Conservation (phyloP, 2,329 filamentous ascomycete species). For the Exutisphaerella laricina region DNA sequence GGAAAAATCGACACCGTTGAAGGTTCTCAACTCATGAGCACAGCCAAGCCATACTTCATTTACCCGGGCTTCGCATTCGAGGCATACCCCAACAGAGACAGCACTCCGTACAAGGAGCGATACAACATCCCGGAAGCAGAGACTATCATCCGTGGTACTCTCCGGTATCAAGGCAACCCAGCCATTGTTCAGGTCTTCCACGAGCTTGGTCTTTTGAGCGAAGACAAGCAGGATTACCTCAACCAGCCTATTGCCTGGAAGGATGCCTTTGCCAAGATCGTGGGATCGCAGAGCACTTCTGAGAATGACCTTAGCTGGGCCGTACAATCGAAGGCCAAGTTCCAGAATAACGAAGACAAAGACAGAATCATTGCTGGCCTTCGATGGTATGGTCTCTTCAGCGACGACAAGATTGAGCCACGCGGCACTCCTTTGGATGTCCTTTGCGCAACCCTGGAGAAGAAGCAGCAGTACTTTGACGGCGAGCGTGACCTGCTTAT, state of each 20-base stretch:
- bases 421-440: slow-evolving; percentile 79
- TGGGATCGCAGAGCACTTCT: slow-evolving; percentile 61
- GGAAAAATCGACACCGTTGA: slow-evolving; percentile 59
- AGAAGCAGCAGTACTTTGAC: slow-evolving; percentile 83
- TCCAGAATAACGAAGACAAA: slow-evolving; percentile 63
- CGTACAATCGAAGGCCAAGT: slow-evolving; percentile 69
- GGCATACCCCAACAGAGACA: slow-evolving; percentile 90
- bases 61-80: slow-evolving; percentile 86
- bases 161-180: slow-evolving; percentile 85
- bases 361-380: slow-evolving; percentile 65
- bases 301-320: slow-evolving; percentile 62
- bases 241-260: slow-evolving; percentile 66
- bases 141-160: slow-evolving; percentile 77
- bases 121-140: slow-evolving; percentile 90
- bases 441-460: slow-evolving; percentile 80
- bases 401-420: slow-evolving; percentile 62
- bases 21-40: slow-evolving; percentile 61
- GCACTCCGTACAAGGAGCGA: slow-evolving; percentile 76
- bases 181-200: slow-evolving; percentile 83
- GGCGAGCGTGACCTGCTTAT: slow-evolving; percentile 78
- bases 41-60: slow-evolving; percentile 84
- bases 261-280: slow-evolving; percentile 72
- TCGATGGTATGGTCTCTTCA: slow-evolving; percentile 66
- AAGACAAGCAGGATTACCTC: slow-evolving; percentile 60
- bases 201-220: slow-evolving; percentile 81